Evolutionary conservation across 306 rosid species (phyloP), one percentile per base, ranked within the genome.

Genomic region (Vigna reflexopilosa): DNA sequence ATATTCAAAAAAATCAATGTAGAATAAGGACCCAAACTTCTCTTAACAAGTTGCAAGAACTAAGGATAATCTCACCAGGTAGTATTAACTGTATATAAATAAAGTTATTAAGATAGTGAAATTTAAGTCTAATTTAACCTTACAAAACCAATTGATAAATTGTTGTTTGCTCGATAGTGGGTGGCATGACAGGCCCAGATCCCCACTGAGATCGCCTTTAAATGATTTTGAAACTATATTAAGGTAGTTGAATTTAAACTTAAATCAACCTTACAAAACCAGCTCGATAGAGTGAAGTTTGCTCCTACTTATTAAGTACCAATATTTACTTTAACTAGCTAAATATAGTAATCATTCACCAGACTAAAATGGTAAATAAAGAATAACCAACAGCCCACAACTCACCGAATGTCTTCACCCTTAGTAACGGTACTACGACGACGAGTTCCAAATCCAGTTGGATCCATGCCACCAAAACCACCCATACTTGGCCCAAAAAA

Each of bases 371-470:
- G 57, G 40, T 17, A 13, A n/a, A 72, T 34, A 57, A 54, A 76
- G 70, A 71, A 65, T 55, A 63, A 38, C 44, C 68, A 75, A 63
- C 36, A 16, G 57, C 12, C 63, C 75, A 64, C 73, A 44, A 86
- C 95, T 91, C 81, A 93, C 99, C 99, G 96, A 28, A 95, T 81
- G 75, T 95, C 99, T 85, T 93, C 93, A 73, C 99, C 99, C 89
- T 95, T 95, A 12, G 96, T 91, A 61, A 91, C 93, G 7, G 99
- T 86, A 73, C 92, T 95, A 61, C 98, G 91, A 24, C 97, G 93
- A 26, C 86, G 97, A 67, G 99, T 81, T 83, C 92, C 89, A 79
- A 92, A 95, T 77, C 89, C 93, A 81, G 92, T 62, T 54, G 85
- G 87, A 81, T 93, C 97, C 98, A 89, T 91, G 56, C 92, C 92